Evolutionary conservation across 768 basidiomycete genomes (phyloP).

Genomic region (Naganishia randhawae): DNA sequence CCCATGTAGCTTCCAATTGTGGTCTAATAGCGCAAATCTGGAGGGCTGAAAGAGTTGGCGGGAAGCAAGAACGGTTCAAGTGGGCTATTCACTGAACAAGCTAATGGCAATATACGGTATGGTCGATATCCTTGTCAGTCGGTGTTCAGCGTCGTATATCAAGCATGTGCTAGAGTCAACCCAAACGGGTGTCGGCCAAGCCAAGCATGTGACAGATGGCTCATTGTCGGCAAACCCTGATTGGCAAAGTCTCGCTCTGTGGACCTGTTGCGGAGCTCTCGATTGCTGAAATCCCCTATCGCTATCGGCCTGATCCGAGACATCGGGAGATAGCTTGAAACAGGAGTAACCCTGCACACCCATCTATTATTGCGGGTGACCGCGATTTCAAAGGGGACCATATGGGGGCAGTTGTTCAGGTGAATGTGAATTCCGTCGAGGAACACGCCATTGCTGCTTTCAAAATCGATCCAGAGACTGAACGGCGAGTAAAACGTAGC

Average conservation of each 20-base stretch:
- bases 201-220: neutral
- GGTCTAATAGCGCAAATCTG: neutral
- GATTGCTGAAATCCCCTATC: neutral
- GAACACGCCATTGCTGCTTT: neutral
- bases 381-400: neutral
- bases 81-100: neutral
- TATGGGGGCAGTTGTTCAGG: neutral
- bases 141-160: neutral
- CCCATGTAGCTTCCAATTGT: neutral
- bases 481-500: conserved; percentile 30
- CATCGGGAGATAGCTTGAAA: neutral
- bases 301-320: neutral
- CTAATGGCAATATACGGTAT: neutral
- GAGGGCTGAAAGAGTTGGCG: neutral
- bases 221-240: neutral
- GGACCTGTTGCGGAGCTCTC: neutral
- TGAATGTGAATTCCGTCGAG: neutral
- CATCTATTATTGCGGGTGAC: neutral
- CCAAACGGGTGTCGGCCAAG: neutral
- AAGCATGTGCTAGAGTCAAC: neutral
- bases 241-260: neutral
- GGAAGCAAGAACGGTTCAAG: neutral
- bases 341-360: neutral
- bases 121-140: neutral
- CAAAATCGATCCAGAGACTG: conserved; percentile 27